These are phyloP conservation scores for Raphanus hybrid DNA, from an alignment of 441 rosid species.

Conservation along the genomic window DNA sequence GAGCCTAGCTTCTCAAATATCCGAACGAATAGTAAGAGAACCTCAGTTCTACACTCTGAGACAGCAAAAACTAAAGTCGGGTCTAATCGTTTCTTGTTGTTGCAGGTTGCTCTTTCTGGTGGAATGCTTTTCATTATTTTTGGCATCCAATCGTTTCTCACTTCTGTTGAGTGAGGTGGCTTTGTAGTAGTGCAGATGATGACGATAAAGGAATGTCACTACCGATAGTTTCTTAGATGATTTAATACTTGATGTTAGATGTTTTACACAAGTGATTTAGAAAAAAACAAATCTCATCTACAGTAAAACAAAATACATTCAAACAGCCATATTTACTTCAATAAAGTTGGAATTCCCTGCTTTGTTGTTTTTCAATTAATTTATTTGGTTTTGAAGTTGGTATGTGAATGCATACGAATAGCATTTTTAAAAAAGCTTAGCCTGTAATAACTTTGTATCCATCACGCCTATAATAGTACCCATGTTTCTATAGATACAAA, in stretches of 20 bases:
- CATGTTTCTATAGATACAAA: background rate
- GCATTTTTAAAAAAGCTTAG: background rate
- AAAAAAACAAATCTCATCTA: constrained; percentile 4
- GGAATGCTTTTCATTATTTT: constrained; percentile 89
- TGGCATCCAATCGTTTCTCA: constrained; percentile 90
- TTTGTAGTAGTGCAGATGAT: background rate
- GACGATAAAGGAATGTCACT: background rate
- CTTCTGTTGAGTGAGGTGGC: constrained; percentile 42
- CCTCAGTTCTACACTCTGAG: background rate
- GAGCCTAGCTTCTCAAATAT: constrained; percentile 94
- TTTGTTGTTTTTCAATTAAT: background rate
- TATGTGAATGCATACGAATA: background rate
- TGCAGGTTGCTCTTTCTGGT: constrained; percentile 87
- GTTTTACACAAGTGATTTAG: constrained; percentile 26
- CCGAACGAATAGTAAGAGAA: constrained; percentile 77
- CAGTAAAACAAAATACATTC: background rate
- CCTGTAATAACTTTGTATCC: background rate
- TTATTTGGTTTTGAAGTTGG: background rate
- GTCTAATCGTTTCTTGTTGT: constrained; percentile 15
- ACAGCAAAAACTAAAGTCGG: background rate
- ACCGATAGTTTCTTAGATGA: constrained; percentile 22
- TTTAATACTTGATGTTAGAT: constrained; percentile 14
- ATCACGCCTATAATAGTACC: background rate
- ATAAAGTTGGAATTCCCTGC: constrained; percentile 17
- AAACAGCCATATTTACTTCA: constrained; percentile 2